Percentiles rank a stretch among this genome's conserved stretches.
phyloP scores from a whole-genome alignment of 1,139 yeast genomes.

The Scheffersomyces illinoinensis region DNA sequence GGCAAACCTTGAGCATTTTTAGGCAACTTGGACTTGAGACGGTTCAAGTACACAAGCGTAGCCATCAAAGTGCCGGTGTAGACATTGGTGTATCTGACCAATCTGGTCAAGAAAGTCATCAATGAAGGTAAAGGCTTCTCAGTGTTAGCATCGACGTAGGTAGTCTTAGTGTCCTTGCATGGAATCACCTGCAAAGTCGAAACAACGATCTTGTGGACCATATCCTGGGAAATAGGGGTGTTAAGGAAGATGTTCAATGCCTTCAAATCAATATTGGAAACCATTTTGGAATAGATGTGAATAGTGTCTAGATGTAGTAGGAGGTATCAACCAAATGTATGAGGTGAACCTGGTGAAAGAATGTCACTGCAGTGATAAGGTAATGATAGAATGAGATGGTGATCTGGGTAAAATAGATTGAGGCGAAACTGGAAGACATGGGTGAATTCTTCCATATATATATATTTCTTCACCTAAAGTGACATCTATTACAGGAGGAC shows the following conservation, averaged over 20 bases:
- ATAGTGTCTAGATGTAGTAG: background rate
- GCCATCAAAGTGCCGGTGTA: slow-evolving; percentile 77
- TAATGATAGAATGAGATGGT: background rate
- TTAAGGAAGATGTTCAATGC: slow-evolving; percentile 56
- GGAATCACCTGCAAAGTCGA: slow-evolving; percentile 64
- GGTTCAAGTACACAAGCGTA: slow-evolving; percentile 65
- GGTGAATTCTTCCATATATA: background rate
- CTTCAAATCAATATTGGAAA: slow-evolving; percentile 42
- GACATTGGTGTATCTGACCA: slow-evolving; percentile 72
- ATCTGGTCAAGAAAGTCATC: slow-evolving; percentile 69
- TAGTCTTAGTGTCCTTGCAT: slow-evolving; percentile 39
- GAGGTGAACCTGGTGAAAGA: background rate
- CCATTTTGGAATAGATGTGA: slow-evolving; percentile 3
- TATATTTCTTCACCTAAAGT: background rate
- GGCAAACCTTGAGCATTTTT: slow-evolving; percentile 73
- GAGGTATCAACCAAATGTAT: background rate
- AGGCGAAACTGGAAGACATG: background rate
- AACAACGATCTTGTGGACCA: slow-evolving; percentile 65
- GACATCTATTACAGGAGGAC: background rate
- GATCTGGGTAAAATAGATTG: background rate
- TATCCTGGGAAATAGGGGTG: slow-evolving; percentile 63
- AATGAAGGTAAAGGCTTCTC: slow-evolving; percentile 60
- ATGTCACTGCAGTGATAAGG: background rate
- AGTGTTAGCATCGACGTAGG: slow-evolving; percentile 25
- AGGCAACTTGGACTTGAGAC: slow-evolving; percentile 61